Percentiles rank a stretch among this genome's conserved stretches.
Evolutionary conservation across 208 protist species (phyloP).

Genomic region (Angomonas ambiguus): DNA sequence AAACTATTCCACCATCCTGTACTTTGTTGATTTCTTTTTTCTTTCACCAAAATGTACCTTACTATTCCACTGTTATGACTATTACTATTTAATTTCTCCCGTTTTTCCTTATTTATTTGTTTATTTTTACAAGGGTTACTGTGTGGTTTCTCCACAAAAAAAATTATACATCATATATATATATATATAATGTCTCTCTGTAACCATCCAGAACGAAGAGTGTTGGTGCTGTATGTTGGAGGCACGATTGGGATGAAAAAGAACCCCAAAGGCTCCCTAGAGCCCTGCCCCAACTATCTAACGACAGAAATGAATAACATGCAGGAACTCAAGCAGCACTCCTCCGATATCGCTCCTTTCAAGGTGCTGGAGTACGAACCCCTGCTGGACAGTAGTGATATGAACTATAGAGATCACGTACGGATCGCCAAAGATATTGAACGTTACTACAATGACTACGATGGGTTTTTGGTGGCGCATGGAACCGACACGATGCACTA

Average conservation of each 20-base stretch:
- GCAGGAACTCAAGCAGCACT: conserved; percentile 35
- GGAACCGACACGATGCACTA: conserved; percentile 98
- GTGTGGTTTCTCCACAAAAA: too few species aligned
- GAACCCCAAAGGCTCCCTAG: conserved; percentile 49
- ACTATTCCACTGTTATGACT: too few species aligned
- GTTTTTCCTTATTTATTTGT: not conserved
- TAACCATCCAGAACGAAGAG: not conserved
- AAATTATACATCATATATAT: too few species aligned
- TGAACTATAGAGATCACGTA: conserved; percentile 70
- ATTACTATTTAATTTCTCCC: not conserved
- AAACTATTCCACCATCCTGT: too few species aligned
- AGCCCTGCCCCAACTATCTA: conserved; percentile 65
- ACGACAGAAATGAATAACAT: conserved; percentile 60
- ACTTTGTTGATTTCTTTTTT: too few species aligned
- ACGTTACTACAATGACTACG: conserved; percentile 86
- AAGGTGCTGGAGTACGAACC: conserved; percentile 76
- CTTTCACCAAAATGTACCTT: too few species aligned
- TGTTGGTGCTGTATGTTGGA: conserved; percentile 83
- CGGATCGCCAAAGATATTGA: conserved; percentile 68
- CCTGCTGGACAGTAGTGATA: conserved; percentile 86
- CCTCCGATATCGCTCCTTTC: conserved; percentile 49
- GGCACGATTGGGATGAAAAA: conserved; percentile 90
- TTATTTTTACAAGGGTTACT: not conserved
- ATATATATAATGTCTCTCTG: not conserved
- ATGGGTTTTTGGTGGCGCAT: conserved; percentile 96